Base-by-base conservation (phyloP, 2,329 filamentous ascomycete genomes). In the Monosporascus sp. region DNA sequence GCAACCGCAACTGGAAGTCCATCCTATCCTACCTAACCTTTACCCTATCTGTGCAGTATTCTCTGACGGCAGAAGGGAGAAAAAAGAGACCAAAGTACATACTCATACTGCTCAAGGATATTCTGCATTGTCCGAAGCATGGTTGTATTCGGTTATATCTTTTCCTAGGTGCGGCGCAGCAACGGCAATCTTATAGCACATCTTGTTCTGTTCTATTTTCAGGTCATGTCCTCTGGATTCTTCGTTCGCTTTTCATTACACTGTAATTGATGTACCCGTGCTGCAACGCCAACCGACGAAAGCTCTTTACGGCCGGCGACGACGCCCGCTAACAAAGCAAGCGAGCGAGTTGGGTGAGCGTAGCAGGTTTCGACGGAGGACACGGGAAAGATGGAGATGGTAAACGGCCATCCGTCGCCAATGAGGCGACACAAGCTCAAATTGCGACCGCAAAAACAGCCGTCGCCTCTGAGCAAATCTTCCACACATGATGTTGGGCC, bases 391-490 rank as follows among this genome's bases (percentile, higher is more conserved):
- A 46, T 46, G 43, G 43, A 46, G 43, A 44, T 44, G 41, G 24
- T 46, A 7, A 46, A 46, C 24, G 3, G 24, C 43, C 43, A 46
- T 46, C 5, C 43, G 24, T 31, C 24, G 24, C 43, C 43, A 3
- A 46, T 46, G 43, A 46, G 43, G 24, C 43, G 43, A 27, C 43
- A 46, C 24, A 46, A 46, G n/a, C 43, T 46, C 43, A 46, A 46
- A 22, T 27, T 46, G 24, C 24, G 43, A 31, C 43, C 43, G n/a
- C 43, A 46, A 46, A 46, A 46, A 24, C 43, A 46, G 14, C 31
- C 43, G 24, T 46, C 43, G 24, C 43, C 43, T 25, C n/a, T 46
- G 24, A 46, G 24, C 43, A 46, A 46, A 27, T 46, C 43, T 22
- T 18, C 20, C 25, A 46, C 25, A 27, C 27, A 46, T 27, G 43